Conservation (phyloP, 257 asterid genomes). For the Haberlea rhodopensis region DNA sequence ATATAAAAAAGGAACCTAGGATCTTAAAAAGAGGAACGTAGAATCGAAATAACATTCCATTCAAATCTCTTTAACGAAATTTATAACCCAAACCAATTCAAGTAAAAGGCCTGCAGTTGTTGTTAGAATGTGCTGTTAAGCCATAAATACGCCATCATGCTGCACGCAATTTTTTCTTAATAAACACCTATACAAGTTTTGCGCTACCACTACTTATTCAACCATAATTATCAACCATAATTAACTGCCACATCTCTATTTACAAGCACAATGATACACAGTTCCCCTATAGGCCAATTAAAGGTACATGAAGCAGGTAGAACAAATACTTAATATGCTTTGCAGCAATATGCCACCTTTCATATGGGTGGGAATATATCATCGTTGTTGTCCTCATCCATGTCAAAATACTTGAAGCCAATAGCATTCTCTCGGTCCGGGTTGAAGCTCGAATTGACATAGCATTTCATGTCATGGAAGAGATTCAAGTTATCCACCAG, state of each 20-base stretch:
- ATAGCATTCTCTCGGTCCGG: constrained; percentile 48
- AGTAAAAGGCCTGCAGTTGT: neutral
- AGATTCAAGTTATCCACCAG: constrained; percentile 91
- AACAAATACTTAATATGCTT: constrained; percentile 3
- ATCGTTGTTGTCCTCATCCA: constrained; percentile 46
- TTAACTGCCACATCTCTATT: constrained; percentile 15
- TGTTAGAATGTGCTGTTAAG: too few relatives aligned
- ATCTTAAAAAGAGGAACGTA: too few relatives aligned
- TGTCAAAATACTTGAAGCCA: constrained; percentile 55
- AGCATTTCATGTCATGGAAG: constrained; percentile 91
- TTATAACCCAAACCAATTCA: too few relatives aligned
- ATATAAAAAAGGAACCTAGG: too few relatives aligned
- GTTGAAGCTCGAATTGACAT: constrained; percentile 76
- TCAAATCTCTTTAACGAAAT: too few relatives aligned
- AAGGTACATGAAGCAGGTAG: constrained; percentile 40
- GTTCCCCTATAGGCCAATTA: constrained; percentile 9
- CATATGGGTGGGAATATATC: constrained; percentile 50
- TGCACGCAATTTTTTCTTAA: neutral
- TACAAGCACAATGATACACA: constrained; percentile 24
- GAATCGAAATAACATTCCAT: too few relatives aligned
- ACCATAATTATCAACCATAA: constrained; percentile 20
- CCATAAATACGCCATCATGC: neutral
- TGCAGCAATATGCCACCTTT: constrained; percentile 35
- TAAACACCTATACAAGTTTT: neutral
- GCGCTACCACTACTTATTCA: constrained; percentile 20